Percentiles rank a stretch among this genome's conserved stretches.
phyloP scores from a whole-genome alignment of 2,329 filamentous ascomycete genomes.

The Teratosphaeria epicoccoides region DNA sequence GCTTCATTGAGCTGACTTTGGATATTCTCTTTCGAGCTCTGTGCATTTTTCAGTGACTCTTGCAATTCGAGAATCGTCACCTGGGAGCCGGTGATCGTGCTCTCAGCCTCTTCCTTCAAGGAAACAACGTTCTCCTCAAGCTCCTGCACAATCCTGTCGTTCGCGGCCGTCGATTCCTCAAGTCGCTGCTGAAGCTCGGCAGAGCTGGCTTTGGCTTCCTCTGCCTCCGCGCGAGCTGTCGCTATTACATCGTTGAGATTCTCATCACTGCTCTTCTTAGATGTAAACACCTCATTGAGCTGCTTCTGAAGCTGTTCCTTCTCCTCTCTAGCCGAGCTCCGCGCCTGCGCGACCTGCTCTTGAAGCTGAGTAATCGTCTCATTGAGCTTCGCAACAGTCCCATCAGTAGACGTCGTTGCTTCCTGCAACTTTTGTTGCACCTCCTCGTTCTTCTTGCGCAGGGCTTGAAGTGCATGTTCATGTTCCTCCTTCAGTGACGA shows the following conservation, averaged over 20 bases:
- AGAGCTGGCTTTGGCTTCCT: conserved; percentile 13
- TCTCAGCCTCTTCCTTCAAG: neutral
- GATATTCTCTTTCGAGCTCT: conserved; percentile 6
- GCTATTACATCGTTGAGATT: conserved; percentile 9
- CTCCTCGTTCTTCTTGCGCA: conserved; percentile 8
- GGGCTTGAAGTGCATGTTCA: conserved; percentile 4
- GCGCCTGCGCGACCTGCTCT: conserved; percentile 4
- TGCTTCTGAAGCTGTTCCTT: conserved; percentile 3
- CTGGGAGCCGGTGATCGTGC: conserved; percentile 6
- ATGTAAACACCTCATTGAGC: conserved; percentile 7
- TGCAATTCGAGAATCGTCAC: conserved; percentile 7
- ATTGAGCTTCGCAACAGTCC: conserved; percentile 7
- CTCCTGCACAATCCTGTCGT: neutral
- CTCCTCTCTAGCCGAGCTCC: neutral
- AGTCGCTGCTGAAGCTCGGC: conserved; percentile 6
- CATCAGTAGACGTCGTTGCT: conserved; percentile 5
- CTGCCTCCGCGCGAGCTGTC: conserved; percentile 5
- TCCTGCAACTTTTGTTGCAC: conserved; percentile 13
- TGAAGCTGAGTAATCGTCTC: conserved; percentile 7
- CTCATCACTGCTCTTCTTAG: conserved; percentile 11
- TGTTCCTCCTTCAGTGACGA: conserved; percentile 8
- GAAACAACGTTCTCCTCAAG: conserved; percentile 5
- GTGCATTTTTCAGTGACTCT: conserved; percentile 10
- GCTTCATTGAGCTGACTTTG: neutral
- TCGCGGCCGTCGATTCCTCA: neutral